Percentiles rank a stretch among this genome's conserved stretches.
phyloP scores from a whole-genome alignment of 2,329 filamentous ascomycete genomes.

The Sporothrix brunneoviolacea region DNA sequence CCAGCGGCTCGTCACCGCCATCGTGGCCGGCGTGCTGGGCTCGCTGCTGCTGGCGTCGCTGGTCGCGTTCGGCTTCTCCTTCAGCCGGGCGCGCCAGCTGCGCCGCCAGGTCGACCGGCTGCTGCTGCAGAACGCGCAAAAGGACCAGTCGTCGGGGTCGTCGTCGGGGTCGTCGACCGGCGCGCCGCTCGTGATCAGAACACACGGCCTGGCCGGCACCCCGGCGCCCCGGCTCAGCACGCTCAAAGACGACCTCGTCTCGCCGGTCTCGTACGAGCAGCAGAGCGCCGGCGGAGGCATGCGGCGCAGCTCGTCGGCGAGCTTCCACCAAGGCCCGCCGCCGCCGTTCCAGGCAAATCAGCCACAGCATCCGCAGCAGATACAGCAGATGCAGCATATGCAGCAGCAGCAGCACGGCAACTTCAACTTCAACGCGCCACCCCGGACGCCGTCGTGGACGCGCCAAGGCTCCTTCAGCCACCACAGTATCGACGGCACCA shows the following conservation, averaged over 20 bases:
- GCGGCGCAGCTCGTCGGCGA: conserved; percentile 3
- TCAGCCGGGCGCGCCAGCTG: conserved; percentile 14
- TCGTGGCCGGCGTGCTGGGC: conserved; percentile 15
- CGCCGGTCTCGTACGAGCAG: conserved; percentile 8
- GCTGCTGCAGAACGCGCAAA: conserved; percentile 6
- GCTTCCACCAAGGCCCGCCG: not conserved
- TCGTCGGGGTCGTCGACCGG: not conserved
- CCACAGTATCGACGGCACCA: not conserved
- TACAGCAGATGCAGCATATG: not conserved
- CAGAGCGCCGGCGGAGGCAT: not conserved
- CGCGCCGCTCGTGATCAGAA: not conserved
- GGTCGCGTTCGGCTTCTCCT: conserved; percentile 16
- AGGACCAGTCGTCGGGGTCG: not conserved
- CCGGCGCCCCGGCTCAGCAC: not conserved
- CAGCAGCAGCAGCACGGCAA: not conserved
- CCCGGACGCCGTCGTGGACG: not conserved
- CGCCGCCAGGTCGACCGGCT: conserved; percentile 14
- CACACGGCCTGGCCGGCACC: not conserved
- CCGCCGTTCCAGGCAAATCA: not conserved
- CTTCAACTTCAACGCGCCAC: not conserved
- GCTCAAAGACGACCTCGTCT: conserved; percentile 4
- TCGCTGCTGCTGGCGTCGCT: conserved; percentile 15
- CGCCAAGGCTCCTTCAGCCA: not conserved
- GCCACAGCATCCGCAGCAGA: not conserved
- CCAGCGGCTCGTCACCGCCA: conserved; percentile 11